Evolutionary conservation across 306 rosid species (phyloP).

Genomic region (Hippophae rhamnoides): DNA sequence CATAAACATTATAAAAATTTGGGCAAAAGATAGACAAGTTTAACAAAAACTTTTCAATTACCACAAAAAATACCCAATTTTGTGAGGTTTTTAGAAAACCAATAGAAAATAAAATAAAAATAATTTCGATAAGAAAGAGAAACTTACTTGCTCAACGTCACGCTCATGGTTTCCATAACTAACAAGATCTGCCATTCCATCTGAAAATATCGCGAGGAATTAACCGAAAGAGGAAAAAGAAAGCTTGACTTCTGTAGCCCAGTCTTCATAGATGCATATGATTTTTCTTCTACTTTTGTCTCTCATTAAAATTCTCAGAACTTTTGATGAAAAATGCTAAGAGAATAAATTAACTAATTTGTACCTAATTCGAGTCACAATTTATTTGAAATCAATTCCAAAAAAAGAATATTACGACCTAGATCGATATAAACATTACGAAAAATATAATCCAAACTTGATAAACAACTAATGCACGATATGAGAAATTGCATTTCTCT

Average conservation of each 20-base stretch:
- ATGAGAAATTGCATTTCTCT: no score
- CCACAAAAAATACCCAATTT: neutral
- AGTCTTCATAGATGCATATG: conserved; percentile 66
- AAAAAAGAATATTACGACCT: no score
- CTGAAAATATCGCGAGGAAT: conserved; percentile 50
- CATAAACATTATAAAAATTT: neutral
- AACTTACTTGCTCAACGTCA: conserved; percentile 69
- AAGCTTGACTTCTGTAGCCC: conserved; percentile 43
- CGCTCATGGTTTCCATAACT: conserved; percentile 51
- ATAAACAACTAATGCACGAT: no score
- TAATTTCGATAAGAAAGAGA: conserved; percentile 11
- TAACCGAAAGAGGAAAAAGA: conserved; percentile 31
- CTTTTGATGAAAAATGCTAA: conserved; percentile 9
- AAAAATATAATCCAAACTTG: no score
- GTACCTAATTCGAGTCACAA: neutral
- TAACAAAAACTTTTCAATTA: neutral
- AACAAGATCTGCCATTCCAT: conserved; percentile 98
- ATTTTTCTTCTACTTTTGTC: conserved; percentile 45
- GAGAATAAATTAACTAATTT: neutral
- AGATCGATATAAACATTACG: no score
- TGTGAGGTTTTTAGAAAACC: neutral
- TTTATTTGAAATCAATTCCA: no score
- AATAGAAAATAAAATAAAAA: neutral
- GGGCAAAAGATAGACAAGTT: neutral
- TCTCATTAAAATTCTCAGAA: conserved; percentile 63